Percentiles rank a stretch among this genome's conserved stretches.
These are phyloP conservation scores for Rhodosorus marinus DNA, from an alignment of 23 red algal genomes.

Conservation along the genomic window DNA sequence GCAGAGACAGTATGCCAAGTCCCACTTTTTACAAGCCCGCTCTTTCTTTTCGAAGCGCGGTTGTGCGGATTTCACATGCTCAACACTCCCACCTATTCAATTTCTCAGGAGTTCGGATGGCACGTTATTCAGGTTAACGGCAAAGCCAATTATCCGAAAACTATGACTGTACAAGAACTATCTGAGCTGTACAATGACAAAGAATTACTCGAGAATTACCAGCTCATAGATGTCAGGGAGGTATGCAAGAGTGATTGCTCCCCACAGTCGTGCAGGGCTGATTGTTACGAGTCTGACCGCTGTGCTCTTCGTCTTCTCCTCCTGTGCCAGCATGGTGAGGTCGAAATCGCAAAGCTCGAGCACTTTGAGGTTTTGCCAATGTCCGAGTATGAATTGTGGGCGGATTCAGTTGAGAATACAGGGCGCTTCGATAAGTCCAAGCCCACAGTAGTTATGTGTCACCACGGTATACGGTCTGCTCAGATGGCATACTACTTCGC, in stretches of 20 bases:
- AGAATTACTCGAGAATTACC: not conserved
- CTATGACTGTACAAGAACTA: slow-evolving; percentile 50
- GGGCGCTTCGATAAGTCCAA: slow-evolving; percentile 32
- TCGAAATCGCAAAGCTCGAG: slow-evolving; percentile 28
- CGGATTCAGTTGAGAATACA: slow-evolving; percentile 31
- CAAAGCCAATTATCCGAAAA: slow-evolving; percentile 16
- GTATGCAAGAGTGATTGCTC: too few species aligned
- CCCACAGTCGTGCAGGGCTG: too few species aligned
- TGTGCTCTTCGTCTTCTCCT: too few species aligned
- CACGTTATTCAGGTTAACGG: slow-evolving; percentile 72
- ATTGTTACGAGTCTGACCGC: too few species aligned
- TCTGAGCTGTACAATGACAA: slow-evolving; percentile 10
- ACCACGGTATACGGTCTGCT: slow-evolving; percentile 84
- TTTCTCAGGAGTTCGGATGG: too few species aligned
- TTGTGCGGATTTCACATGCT: too few species aligned
- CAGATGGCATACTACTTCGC: slow-evolving; percentile 61
- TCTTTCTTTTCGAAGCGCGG: too few species aligned
- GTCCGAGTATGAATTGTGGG: slow-evolving; percentile 36
- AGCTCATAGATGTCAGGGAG: slow-evolving; percentile 69
- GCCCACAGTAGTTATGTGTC: slow-evolving; percentile 90
- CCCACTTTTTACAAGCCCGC: too few species aligned
- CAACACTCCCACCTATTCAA: too few species aligned
- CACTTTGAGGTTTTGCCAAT: slow-evolving; percentile 48
- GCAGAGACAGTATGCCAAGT: too few species aligned
- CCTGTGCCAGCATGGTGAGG: too few species aligned